Conservation (phyloP, 768 basidiomycete genomes). For the Phlebiopsis flavidoalba region DNA sequence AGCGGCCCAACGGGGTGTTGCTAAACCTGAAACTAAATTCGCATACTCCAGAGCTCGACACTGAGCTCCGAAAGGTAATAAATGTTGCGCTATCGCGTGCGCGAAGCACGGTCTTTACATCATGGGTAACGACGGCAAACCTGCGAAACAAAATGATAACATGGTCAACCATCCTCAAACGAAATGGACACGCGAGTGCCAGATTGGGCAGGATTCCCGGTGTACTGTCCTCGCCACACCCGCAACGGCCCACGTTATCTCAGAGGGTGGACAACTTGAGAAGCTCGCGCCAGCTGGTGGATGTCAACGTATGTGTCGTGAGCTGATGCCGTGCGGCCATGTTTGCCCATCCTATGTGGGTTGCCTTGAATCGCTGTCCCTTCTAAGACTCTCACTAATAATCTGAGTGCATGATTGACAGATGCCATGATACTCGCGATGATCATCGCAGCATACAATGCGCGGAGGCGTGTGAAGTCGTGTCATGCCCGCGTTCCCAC, state of each 20-base stretch:
- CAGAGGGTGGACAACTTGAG: conserved; percentile 46
- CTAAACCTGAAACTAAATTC: background rate
- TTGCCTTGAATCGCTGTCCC: background rate
- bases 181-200: conserved; percentile 33
- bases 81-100: conserved; percentile 69
- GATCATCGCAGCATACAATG: conserved; percentile 45
- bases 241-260: conserved; percentile 35
- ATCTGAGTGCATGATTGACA: no score
- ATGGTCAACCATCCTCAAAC: conserved; percentile 58
- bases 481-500: conserved; percentile 49
- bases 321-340: conserved; percentile 47
- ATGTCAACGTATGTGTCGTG: background rate
- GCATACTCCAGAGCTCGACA: conserved; percentile 17
- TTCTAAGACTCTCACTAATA: background rate
- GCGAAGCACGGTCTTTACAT: conserved; percentile 72
- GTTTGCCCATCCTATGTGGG: conserved; percentile 49
- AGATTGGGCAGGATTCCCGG: conserved; percentile 49
- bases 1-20: conserved; percentile 1
- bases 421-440: conserved; percentile 52
- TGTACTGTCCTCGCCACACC: conserved; percentile 55
- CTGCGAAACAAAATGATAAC: conserved; percentile 44
- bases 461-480: conserved; percentile 41
- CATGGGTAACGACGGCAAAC: conserved; percentile 59
- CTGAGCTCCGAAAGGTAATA: no score
- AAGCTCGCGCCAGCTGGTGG: conserved; percentile 41